A percentile compares a stretch with the other conserved stretches of the same genome.
These are phyloP conservation scores for Crithidia sp. DNA, from an alignment of 208 protist genomes.

Conservation along the genomic window DNA sequence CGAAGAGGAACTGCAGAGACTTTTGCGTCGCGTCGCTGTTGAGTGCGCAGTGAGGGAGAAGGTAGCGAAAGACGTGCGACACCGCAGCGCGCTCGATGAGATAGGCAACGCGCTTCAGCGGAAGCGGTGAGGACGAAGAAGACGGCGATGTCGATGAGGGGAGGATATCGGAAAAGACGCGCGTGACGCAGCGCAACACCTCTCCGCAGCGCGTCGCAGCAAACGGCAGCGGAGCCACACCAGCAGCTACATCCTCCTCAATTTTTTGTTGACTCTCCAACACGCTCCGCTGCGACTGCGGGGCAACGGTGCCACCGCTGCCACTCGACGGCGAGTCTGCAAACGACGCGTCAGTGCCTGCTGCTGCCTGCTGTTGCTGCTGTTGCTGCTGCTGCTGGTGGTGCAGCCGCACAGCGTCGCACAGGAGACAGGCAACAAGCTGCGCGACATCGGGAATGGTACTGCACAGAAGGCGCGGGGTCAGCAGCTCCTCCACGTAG, in stretches of 20 bases:
- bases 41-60: conserved; percentile 55
- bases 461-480: conserved; percentile 57
- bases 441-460: conserved; percentile 55
- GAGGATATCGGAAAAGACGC: conserved; percentile 49
- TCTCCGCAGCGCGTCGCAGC: conserved; percentile 37
- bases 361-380: neutral
- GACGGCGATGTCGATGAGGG: neutral
- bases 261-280: conserved; percentile 8
- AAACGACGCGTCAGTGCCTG: neutral
- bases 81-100: conserved; percentile 59
- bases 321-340: neutral
- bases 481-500: conserved; percentile 52
- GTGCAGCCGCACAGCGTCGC: conserved; percentile 59
- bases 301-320: conserved; percentile 9
- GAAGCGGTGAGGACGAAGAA: neutral
- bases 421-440: conserved; percentile 67
- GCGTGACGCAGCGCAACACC: conserved; percentile 50
- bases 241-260: conserved; percentile 10
- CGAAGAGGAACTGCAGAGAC: conserved; percentile 45
- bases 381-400: conserved; percentile 10
- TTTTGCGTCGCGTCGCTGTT: conserved; percentile 8
- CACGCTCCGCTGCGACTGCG: neutral
- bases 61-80: conserved; percentile 50
- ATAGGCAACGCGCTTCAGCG: conserved; percentile 43
- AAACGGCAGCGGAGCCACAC: conserved; percentile 40